Base-by-base conservation (phyloP, 2,329 filamentous ascomycete genomes). In the Hypoxylon sp. region DNA sequence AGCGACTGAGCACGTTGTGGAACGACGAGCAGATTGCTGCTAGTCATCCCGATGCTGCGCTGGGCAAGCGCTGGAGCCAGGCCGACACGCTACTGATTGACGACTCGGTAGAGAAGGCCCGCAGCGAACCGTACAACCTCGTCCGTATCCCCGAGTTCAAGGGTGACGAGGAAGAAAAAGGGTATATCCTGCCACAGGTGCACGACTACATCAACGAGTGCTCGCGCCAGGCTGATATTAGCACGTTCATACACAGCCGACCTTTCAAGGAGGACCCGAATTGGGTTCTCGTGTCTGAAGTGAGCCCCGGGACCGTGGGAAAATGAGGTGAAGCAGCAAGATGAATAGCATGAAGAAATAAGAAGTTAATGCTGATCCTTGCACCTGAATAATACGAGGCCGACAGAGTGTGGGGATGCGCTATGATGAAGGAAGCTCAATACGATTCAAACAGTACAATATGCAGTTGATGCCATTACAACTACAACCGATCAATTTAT, bases 51-150 rank as follows among this genome's bases (percentile, higher is more conserved):
- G 77, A 76, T 35, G 78, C 75, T 13, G 78, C 73, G 0, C 60
- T 69, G 20, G 84, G 80, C 25, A 79, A 76, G 13, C 74, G 78
- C 11, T 98, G 94, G 92, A 87, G 90, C 74, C 94, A 97, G 81
- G 86, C 86, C 56, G 97, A 98, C 79, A 98, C 96, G 0, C 86
- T 98, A 6, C 85, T 99, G 27, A 89, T 98, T 42, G 96, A 99
- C 74, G 96, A 98, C 81, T 93, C 91, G 31, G 75, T 81, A 0
- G 86, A 95, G 75, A 99, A 98, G 83, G 95, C 91, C 0, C 85
- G 88, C 27, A 91, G 87, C 61, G 93, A 99, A 79, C 96, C 96
- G 0, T 88, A 89, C 81, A 98, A 98, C 75, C 85, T 96, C 22
- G 81, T 98, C 8, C 84, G 90, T 71, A 86, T 98, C 22, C 92